Conservation (phyloP, 2,329 filamentous ascomycete species). For the Arthrinium phaeospermum region DNA sequence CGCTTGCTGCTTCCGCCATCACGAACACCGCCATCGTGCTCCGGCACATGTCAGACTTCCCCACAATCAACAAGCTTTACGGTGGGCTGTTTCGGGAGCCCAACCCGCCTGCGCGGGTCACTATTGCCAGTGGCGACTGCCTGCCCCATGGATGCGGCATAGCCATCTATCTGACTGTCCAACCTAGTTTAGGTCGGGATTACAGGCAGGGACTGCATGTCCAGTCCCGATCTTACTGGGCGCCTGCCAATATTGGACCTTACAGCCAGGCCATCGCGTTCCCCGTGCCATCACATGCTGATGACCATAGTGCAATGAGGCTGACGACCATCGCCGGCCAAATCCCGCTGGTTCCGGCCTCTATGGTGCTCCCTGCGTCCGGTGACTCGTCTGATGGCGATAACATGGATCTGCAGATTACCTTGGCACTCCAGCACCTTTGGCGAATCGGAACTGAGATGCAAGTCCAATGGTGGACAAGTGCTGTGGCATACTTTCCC, state of each 20-base stretch:
- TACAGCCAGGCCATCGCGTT: slow-evolving; percentile 87
- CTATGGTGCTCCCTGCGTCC: slow-evolving; percentile 66
- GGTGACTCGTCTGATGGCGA: slow-evolving; percentile 36
- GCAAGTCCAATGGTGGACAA: slow-evolving; percentile 75
- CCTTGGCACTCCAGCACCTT: slow-evolving; percentile 85
- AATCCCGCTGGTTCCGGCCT: slow-evolving; percentile 83
- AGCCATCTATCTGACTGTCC: slow-evolving; percentile 60
- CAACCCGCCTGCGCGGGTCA: slow-evolving; percentile 85
- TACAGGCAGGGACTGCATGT: slow-evolving; percentile 77
- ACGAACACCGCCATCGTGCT: slow-evolving; percentile 71
- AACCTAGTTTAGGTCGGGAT: slow-evolving; percentile 33
- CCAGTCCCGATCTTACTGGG: slow-evolving; percentile 95
- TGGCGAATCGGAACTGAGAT: slow-evolving; percentile 80
- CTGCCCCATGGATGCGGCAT: slow-evolving; percentile 67
- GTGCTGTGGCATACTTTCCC: slow-evolving; percentile 76
- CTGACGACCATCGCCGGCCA: slow-evolving; percentile 80
- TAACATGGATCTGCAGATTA: slow-evolving; percentile 61
- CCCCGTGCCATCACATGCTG: slow-evolving; percentile 37
- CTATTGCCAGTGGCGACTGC: slow-evolving; percentile 74
- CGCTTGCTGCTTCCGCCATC: slow-evolving; percentile 49
- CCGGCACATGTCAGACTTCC: slow-evolving; percentile 80
- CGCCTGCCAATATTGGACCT: slow-evolving; percentile 94
- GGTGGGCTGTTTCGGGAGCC: slow-evolving; percentile 74
- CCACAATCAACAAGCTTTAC: slow-evolving; percentile 76
- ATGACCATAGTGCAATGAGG: slow-evolving; percentile 17